These are phyloP conservation scores for Blastomyces emzantsi DNA, from an alignment of 2,329 filamentous ascomycete genomes.

Conservation along the genomic window DNA sequence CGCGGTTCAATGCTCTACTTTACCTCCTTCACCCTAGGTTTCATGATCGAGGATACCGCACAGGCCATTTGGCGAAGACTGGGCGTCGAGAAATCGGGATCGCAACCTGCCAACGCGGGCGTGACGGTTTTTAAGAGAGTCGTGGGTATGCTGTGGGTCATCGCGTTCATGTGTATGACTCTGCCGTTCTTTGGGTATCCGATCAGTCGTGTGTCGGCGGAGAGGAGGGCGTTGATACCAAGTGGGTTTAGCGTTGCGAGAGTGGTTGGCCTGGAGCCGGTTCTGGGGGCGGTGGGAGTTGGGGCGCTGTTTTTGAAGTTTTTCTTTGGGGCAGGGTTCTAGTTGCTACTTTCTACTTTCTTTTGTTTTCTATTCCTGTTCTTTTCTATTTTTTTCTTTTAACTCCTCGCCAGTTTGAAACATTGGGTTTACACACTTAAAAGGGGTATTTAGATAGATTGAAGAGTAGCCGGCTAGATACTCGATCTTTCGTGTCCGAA, in stretches of 20 bases:
- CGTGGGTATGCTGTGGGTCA: neutral
- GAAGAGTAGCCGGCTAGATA: too few relatives aligned
- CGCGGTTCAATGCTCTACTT: constrained; percentile 21
- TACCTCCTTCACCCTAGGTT: constrained; percentile 17
- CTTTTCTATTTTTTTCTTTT: neutral
- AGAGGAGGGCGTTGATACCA: constrained; percentile 2
- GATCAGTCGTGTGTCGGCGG: neutral
- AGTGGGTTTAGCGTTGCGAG: neutral
- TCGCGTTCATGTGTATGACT: neutral
- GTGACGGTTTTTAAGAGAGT: neutral
- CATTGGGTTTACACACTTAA: neutral
- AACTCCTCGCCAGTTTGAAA: neutral
- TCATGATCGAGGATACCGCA: constrained; percentile 26
- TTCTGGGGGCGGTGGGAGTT: neutral
- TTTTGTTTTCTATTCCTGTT: neutral
- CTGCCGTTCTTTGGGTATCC: neutral
- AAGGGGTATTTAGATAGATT: neutral
- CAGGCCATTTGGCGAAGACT: constrained; percentile 18
- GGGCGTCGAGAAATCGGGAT: neutral
- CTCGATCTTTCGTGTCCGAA: too few relatives aligned
- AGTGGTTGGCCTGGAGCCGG: neutral
- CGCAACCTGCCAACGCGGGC: neutral
- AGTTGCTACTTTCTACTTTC: neutral
- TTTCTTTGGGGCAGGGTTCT: neutral
- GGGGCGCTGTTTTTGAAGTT: neutral